These are phyloP conservation scores for Micractinium sp. DNA, from an alignment of 139 green algal species.

Conservation along the genomic window DNA sequence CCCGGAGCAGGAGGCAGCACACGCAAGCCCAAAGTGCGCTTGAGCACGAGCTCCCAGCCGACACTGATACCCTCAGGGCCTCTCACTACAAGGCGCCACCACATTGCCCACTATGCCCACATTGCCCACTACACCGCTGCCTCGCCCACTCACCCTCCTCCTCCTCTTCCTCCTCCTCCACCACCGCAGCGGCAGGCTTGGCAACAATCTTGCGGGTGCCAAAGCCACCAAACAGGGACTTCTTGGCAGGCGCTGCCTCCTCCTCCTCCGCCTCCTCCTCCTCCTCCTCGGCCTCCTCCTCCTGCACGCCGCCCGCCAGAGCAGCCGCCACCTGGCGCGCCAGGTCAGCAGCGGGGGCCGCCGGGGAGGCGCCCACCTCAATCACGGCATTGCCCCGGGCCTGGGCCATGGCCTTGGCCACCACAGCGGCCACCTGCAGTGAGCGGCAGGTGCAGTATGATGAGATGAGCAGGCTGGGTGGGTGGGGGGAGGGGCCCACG, in stretches of 20 bases:
- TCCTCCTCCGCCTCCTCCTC: neutral
- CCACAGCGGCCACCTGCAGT: conserved; percentile 22
- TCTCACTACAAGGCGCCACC: no score
- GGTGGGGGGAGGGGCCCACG: no score
- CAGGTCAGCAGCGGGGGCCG: neutral
- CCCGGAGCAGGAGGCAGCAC: no score
- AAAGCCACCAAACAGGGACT: conserved; percentile 11
- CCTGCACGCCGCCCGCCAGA: conserved; percentile 9
- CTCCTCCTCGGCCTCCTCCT: conserved; percentile 15
- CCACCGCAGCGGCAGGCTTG: neutral
- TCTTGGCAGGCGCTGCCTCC: neutral
- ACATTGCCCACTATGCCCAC: no score
- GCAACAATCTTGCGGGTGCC: conserved; percentile 13
- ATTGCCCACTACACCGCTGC: neutral
- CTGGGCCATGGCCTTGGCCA: conserved; percentile 15
- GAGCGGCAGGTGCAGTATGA: neutral
- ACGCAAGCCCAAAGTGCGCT: no score
- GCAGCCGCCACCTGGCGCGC: conserved; percentile 6
- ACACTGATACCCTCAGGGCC: no score
- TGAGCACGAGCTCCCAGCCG: no score
- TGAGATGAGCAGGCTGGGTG: neutral
- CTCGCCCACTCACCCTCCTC: neutral
- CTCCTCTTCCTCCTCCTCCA: conserved; percentile 19
- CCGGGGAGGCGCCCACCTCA: conserved; percentile 29
- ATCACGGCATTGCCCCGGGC: conserved; percentile 19